phyloP scores from a whole-genome alignment of 2,329 filamentous ascomycete species.

The Erysiphe pulchra region DNA sequence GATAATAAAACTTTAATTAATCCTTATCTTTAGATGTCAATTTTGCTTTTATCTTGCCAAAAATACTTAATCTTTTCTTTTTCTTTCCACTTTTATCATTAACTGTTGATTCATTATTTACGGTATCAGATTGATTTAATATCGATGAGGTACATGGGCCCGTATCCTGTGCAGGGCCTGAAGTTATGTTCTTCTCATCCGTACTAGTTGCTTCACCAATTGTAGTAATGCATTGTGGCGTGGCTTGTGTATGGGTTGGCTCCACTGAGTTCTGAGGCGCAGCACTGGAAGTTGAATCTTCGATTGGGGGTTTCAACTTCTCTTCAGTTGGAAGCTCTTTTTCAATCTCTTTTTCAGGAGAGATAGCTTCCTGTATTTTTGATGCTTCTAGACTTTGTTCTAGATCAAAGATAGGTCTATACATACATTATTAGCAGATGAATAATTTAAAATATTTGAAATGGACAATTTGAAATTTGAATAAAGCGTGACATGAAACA shows the following conservation, averaged over 20 bases:
- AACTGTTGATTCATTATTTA: constrained; percentile 7
- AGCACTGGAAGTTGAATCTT: constrained; percentile 11
- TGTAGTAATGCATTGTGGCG: constrained; percentile 5
- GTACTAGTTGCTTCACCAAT: constrained; percentile 5
- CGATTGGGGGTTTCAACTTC: constrained; percentile 15
- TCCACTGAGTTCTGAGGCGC: not conserved
- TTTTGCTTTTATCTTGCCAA: constrained; percentile 25
- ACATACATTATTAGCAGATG: constrained; percentile 5
- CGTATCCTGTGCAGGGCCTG: constrained; percentile 3
- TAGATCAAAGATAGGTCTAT: constrained; percentile 30
- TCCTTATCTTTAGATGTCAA: constrained; percentile 14
- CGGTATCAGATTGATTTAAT: not conserved
- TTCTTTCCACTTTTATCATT: constrained; percentile 13
- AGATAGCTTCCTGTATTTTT: constrained; percentile 37
- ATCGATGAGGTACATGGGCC: not conserved
- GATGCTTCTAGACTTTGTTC: constrained; percentile 44
- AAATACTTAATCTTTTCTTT: constrained; percentile 15
- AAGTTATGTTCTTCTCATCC: constrained; percentile 3
- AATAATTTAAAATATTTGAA: too few species aligned
- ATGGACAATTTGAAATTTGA: too few species aligned
- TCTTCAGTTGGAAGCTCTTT: constrained; percentile 44
- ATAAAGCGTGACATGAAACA: too few species aligned
- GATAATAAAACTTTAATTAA: not conserved
- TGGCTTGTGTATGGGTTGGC: constrained; percentile 4
- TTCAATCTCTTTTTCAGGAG: constrained; percentile 53